Conservation (phyloP, 1,284 basidiomycete species). For the Ceratobasidium sp. region DNA sequence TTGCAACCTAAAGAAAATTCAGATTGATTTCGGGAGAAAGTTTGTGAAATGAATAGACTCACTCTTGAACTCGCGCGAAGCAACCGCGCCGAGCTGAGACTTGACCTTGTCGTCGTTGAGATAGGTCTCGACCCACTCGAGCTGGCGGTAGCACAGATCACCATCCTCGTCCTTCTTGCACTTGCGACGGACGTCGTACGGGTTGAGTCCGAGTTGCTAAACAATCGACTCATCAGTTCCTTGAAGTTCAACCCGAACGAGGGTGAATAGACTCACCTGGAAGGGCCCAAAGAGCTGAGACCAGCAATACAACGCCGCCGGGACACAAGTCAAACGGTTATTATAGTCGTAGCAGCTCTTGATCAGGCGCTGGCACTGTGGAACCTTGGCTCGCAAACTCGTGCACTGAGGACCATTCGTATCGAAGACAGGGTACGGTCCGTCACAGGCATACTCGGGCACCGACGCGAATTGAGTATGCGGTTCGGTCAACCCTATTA, state of each 20-base stretch:
- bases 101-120: conserved; percentile 81
- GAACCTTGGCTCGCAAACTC: conserved; percentile 73
- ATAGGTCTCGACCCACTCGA: conserved; percentile 85
- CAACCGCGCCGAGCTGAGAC: conserved; percentile 79
- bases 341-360: conserved; percentile 74
- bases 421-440: conserved; percentile 80
- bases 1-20: conserved; percentile 61
- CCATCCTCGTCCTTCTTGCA: conserved; percentile 82
- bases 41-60: conserved; percentile 62
- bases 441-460: conserved; percentile 86
- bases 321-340: conserved; percentile 72
- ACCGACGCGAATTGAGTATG: conserved; percentile 80
- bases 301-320: conserved; percentile 64
- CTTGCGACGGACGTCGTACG: conserved; percentile 85
- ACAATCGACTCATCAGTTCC: neutral
- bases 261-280: conserved; percentile 54
- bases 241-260: too few relatives aligned
- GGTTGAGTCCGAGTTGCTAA: conserved; percentile 59
- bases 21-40: conserved; percentile 53
- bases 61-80: conserved; percentile 68
- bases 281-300: conserved; percentile 64
- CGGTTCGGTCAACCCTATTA: conserved; percentile 74
- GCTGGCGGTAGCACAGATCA: conserved; percentile 77
- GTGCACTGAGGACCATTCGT: conserved; percentile 77
- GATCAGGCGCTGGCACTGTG: conserved; percentile 78